Percentiles rank a stretch among this genome's conserved stretches.
Evolutionary conservation across 2,329 filamentous ascomycete species (phyloP).

Genomic region (Trichoderma sp.): DNA sequence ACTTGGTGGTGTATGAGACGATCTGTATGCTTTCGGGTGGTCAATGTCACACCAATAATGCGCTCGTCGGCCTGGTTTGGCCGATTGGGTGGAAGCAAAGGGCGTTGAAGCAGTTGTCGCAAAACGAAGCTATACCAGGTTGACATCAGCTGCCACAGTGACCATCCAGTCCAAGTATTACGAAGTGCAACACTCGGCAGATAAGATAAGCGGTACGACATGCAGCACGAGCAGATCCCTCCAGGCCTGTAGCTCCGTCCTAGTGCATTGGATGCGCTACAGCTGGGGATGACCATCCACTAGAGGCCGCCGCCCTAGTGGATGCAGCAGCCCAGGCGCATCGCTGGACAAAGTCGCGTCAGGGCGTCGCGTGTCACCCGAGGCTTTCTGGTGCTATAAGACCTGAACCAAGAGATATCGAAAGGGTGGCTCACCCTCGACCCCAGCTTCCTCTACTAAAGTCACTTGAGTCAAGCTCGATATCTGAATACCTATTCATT

Average conservation of each 20-base stretch:
- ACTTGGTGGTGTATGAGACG: not conserved
- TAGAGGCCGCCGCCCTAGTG: slow-evolving; percentile 4
- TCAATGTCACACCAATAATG: not conserved
- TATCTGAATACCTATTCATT: not conserved
- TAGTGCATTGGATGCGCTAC: slow-evolving; percentile 5
- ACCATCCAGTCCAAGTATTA: not conserved
- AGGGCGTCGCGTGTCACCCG: slow-evolving; percentile 7
- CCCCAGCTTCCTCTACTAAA: too few relatives aligned
- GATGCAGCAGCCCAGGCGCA: slow-evolving; percentile 14
- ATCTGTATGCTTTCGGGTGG: not conserved
- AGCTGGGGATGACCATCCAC: not conserved
- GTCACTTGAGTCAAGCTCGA: not conserved
- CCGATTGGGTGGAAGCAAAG: not conserved
- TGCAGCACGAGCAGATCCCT: slow-evolving; percentile 11
- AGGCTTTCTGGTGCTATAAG: not conserved
- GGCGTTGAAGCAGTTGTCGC: slow-evolving; percentile 11
- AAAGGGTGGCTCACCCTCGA: not conserved
- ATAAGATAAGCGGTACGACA: slow-evolving; percentile 5
- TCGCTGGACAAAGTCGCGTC: slow-evolving; percentile 9
- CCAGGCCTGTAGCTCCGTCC: slow-evolving; percentile 9
- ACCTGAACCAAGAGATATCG: too few relatives aligned
- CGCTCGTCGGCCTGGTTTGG: not conserved
- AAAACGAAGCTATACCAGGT: slow-evolving; percentile 7
- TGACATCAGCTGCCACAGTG: not conserved
- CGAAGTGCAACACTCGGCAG: not conserved